phyloP scores from a whole-genome alignment of 192 early-diverging fungal species.

The Thamnidium elegans region DNA sequence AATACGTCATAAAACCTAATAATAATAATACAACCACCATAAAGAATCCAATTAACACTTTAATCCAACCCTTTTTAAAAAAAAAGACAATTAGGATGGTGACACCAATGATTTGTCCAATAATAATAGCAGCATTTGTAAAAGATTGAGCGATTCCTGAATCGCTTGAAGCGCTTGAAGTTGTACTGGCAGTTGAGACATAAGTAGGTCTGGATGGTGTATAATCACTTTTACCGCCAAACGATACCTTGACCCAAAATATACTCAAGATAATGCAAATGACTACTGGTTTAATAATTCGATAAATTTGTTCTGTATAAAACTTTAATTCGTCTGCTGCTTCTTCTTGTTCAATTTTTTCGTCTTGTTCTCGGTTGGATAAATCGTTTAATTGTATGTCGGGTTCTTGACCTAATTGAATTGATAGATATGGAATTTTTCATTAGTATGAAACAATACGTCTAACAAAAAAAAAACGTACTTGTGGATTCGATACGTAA shows the following conservation, averaged over 20 bases:
- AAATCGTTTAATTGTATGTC: conserved; percentile 17
- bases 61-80: conserved; percentile 76
- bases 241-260: conserved; percentile 80
- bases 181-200: not conserved
- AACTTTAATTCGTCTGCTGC: conserved; percentile 66
- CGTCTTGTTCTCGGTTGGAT: conserved; percentile 32
- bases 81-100: conserved; percentile 73
- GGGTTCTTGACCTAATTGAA: no score
- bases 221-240: conserved; percentile 54
- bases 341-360: conserved; percentile 46
- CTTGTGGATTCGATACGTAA: not conserved
- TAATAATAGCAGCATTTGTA: conserved; percentile 65
- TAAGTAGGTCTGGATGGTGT: conserved; percentile 24
- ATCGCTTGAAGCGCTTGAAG: not conserved
- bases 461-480: not conserved
- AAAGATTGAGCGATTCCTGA: conserved; percentile 34
- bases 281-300: conserved; percentile 79
- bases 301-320: conserved; percentile 78
- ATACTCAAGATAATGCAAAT: conserved; percentile 74
- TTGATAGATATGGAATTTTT: not conserved
- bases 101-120: conserved; percentile 75
- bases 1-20: conserved; percentile 77
- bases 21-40: conserved; percentile 65
- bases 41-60: conserved; percentile 76
- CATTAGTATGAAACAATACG: no score